phyloP scores from a whole-genome alignment of 1,139 yeast species.

The Sugiyamaella neomexicana region DNA sequence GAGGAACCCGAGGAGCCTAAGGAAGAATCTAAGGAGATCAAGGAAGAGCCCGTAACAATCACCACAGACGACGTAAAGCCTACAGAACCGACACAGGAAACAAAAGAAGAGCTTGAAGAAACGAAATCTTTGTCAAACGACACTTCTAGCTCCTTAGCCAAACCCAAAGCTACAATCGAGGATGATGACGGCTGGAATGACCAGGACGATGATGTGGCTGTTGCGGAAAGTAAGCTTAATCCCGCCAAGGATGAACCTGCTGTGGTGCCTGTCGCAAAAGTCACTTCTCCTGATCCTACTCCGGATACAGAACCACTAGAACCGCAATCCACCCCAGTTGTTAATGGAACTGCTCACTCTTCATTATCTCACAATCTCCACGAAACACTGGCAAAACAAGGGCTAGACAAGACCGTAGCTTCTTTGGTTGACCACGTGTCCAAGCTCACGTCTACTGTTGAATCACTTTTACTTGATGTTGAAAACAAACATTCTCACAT shows the following conservation, averaged over 20 bases:
- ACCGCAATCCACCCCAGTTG: not conserved
- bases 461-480: slow-evolving; percentile 27
- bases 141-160: slow-evolving; percentile 52
- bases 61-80: too few relatives aligned
- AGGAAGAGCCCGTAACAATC: not conserved
- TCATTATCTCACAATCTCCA: slow-evolving; percentile 9
- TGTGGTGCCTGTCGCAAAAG: not conserved
- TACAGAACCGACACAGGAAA: too few relatives aligned
- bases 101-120: slow-evolving; percentile 38
- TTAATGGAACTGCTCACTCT: slow-evolving; percentile 2
- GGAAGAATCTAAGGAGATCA: not conserved
- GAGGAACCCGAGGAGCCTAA: not conserved
- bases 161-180: slow-evolving; percentile 43
- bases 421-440: slow-evolving; percentile 14
- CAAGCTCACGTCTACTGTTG: slow-evolving; percentile 28
- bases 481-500: slow-evolving; percentile 28
- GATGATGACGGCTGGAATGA: slow-evolving; percentile 36
- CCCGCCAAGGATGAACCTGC: not conserved
- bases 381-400: slow-evolving; percentile 9
- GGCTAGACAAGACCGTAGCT: slow-evolving; percentile 9
- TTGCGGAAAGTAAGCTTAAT: not conserved
- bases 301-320: not conserved
- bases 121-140: slow-evolving; percentile 52
- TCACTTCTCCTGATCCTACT: not conserved
- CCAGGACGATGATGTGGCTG: slow-evolving; percentile 24